phyloP scores from a whole-genome alignment of 2,329 filamentous ascomycete genomes.

The Penicillium sp. region DNA sequence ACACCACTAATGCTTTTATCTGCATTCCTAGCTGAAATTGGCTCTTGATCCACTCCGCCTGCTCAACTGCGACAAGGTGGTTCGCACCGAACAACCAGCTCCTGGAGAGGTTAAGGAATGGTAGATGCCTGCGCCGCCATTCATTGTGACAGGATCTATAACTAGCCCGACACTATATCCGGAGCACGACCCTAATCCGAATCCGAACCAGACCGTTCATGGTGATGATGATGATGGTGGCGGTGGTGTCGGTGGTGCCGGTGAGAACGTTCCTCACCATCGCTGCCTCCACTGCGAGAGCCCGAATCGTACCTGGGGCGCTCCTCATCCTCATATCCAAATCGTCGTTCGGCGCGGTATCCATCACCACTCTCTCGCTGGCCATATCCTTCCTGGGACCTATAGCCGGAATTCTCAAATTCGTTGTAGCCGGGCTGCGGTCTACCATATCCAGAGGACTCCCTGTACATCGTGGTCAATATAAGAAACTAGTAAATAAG shows the following conservation, averaged over 20 bases:
- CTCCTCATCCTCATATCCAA: conserved; percentile 22
- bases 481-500: conserved; percentile 6
- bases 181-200: not conserved
- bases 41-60: conserved; percentile 65
- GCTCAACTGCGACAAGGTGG: conserved; percentile 64
- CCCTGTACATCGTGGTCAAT: conserved; percentile 16
- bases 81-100: conserved; percentile 53
- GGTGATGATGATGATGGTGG: conserved; percentile 8
- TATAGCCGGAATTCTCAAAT: conserved; percentile 13
- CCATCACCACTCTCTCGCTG: conserved; percentile 20
- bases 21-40: conserved; percentile 53
- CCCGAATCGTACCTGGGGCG: conserved; percentile 20
- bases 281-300: conserved; percentile 21
- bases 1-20: conserved; percentile 17
- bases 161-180: not conserved
- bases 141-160: not conserved
- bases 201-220: conserved; percentile 21
- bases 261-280: conserved; percentile 15
- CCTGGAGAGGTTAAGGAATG: conserved; percentile 50
- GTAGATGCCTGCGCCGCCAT: conserved; percentile 27
- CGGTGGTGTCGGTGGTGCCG: conserved; percentile 20
- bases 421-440: conserved; percentile 16
- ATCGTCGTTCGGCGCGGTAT: conserved; percentile 20
- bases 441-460: conserved; percentile 20
- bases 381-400: conserved; percentile 16